Evolutionary conservation across 2,329 filamentous ascomycete species (phyloP).

Genomic region (Diaporthe sp.): DNA sequence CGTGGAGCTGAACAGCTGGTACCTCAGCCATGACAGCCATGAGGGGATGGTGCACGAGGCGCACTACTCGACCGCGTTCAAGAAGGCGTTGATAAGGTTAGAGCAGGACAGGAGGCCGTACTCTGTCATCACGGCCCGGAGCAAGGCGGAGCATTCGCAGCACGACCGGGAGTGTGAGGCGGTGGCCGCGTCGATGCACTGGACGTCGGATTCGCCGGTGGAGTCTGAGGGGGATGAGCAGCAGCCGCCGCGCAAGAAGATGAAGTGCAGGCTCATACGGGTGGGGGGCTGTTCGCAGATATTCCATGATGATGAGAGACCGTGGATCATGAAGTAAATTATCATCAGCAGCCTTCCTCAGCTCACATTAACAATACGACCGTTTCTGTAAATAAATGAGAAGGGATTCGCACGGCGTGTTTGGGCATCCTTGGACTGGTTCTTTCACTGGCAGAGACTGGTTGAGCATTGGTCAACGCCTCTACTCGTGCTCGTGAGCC

Average conservation of each 20-base stretch:
- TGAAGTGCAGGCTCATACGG: not conserved
- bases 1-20: not conserved
- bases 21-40: accelerated
- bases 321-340: not conserved
- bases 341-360: not conserved
- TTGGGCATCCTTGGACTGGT: too few relatives aligned
- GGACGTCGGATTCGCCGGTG: not conserved
- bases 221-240: not conserved
- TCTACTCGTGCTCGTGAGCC: too few relatives aligned
- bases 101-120: not conserved
- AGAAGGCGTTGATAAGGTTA: not conserved
- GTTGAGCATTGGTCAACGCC: too few relatives aligned
- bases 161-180: not conserved
- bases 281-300: not conserved
- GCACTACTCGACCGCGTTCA: not conserved
- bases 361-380: not conserved
- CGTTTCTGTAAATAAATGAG: not conserved
- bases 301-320: not conserved
- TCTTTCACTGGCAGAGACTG: too few relatives aligned
- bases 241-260: not conserved
- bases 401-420: too few relatives aligned
- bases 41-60: not conserved
- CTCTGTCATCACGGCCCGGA: not conserved
- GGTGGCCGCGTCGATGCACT: not conserved
- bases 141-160: not conserved